Conservation (phyloP, 345 rosid species). For the Dipteronia dyeriana region DNA sequence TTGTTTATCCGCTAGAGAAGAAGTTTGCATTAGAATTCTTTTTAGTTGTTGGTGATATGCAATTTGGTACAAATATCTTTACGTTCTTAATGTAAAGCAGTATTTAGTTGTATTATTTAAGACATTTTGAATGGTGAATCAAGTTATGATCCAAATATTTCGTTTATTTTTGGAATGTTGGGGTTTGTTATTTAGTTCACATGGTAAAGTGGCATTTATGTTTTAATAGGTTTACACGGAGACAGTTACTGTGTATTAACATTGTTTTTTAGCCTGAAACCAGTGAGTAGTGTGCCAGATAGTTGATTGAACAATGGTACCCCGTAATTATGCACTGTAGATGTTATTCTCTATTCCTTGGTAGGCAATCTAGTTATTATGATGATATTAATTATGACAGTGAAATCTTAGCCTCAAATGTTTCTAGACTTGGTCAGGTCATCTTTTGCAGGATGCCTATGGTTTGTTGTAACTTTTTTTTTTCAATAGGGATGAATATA, state of each 20-base stretch:
- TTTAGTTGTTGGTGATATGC: neutral
- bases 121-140: neutral
- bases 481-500: neutral
- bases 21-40: neutral
- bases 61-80: neutral
- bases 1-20: neutral
- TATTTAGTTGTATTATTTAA: neutral
- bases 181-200: neutral
- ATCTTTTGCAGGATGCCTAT: neutral
- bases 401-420: neutral
- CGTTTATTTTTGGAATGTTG: neutral
- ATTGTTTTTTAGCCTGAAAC: neutral
- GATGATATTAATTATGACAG: neutral
- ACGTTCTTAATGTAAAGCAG: neutral
- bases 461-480: neutral
- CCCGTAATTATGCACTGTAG: neutral
- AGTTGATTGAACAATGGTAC: neutral
- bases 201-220: neutral
- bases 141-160: neutral
- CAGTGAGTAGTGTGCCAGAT: neutral
- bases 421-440: neutral
- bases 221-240: neutral
- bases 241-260: neutral
- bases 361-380: neutral
- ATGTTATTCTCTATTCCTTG: neutral